A percentile compares a stretch with the other conserved stretches of the same genome.
These are phyloP conservation scores for Parastagonospora avenae DNA, from an alignment of 2,329 filamentous ascomycete genomes.

Conservation along the genomic window DNA sequence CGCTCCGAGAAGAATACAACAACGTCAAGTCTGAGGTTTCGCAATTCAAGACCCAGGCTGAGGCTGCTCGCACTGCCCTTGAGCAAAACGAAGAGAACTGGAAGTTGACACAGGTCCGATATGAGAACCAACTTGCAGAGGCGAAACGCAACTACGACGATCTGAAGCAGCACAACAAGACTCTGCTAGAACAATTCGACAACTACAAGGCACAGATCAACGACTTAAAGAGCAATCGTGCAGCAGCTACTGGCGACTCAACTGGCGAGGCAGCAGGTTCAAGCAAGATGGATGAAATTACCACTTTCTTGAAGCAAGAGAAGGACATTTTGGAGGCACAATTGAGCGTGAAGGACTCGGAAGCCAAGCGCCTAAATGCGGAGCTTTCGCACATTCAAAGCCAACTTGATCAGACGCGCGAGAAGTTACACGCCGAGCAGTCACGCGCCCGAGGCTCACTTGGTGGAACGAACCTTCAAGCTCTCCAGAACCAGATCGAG, in stretches of 20 bases:
- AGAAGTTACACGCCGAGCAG: slow-evolving; percentile 89
- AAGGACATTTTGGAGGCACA: slow-evolving; percentile 99
- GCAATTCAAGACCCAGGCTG: slow-evolving; percentile 77
- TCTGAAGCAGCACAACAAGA: slow-evolving; percentile 83
- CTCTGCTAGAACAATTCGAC: slow-evolving; percentile 89
- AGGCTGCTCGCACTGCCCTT: slow-evolving; percentile 80
- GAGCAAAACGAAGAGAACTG: slow-evolving; percentile 84
- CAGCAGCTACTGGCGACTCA: slow-evolving; percentile 59
- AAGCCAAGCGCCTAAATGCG: slow-evolving; percentile 85
- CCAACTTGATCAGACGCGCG: slow-evolving; percentile 84
- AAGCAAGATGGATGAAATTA: slow-evolving; percentile 85
- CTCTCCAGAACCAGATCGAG: slow-evolving; percentile 91
- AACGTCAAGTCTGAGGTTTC: slow-evolving; percentile 79
- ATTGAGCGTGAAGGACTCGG: slow-evolving; percentile 84
- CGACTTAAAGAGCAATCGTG: slow-evolving; percentile 76
- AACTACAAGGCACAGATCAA: slow-evolving; percentile 79
- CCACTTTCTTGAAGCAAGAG: slow-evolving; percentile 87
- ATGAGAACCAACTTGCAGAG: slow-evolving; percentile 84
- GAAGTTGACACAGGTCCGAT: slow-evolving; percentile 77
- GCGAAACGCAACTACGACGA: slow-evolving; percentile 81
- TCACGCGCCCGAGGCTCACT: slow-evolving; percentile 74
- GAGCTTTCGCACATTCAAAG: slow-evolving; percentile 85
- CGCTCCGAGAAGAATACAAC: slow-evolving; percentile 79
- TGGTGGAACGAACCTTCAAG: slow-evolving; percentile 78
- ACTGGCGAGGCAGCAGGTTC: slow-evolving; percentile 61